phyloP scores from a whole-genome alignment of 208 protist genomes.

The Trypanosoma lewisi region DNA sequence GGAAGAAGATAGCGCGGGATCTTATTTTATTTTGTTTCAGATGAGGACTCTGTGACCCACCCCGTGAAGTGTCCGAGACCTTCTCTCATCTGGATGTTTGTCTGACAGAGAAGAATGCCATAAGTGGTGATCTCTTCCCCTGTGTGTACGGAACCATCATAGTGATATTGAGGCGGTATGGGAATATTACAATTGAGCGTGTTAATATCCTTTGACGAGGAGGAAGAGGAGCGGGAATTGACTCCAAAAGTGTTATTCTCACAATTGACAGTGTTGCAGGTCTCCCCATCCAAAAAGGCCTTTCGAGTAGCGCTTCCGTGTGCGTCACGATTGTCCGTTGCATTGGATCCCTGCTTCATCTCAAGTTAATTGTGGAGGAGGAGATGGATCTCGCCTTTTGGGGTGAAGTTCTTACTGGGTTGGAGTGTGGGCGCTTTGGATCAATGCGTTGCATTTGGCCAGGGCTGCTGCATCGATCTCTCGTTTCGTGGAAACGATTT shows the following conservation, averaged over 20 bases:
- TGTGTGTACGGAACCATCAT: constrained; percentile 33
- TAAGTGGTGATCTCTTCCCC: constrained; percentile 22
- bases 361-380: too few species aligned
- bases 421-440: too few species aligned
- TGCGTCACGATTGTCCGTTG: too few species aligned
- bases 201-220: neutral
- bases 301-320: too few species aligned
- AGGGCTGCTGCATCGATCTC: too few species aligned
- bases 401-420: too few species aligned
- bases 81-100: constrained; percentile 9
- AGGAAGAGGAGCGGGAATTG: neutral
- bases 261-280: neutral
- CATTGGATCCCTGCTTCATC: too few species aligned
- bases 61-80: neutral
- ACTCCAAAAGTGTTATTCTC: neutral
- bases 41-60: too few species aligned
- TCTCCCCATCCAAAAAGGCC: constrained; percentile 40
- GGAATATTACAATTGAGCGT: constrained; percentile 2
- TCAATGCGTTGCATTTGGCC: too few species aligned
- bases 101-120: constrained; percentile 5
- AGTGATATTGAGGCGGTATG: constrained; percentile 4
- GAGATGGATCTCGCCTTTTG: too few species aligned
- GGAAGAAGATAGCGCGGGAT: neutral
- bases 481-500: too few species aligned
- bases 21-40: neutral